phyloP scores from a whole-genome alignment of 1,139 yeast genomes.

The Kodamaea ohmeri region DNA sequence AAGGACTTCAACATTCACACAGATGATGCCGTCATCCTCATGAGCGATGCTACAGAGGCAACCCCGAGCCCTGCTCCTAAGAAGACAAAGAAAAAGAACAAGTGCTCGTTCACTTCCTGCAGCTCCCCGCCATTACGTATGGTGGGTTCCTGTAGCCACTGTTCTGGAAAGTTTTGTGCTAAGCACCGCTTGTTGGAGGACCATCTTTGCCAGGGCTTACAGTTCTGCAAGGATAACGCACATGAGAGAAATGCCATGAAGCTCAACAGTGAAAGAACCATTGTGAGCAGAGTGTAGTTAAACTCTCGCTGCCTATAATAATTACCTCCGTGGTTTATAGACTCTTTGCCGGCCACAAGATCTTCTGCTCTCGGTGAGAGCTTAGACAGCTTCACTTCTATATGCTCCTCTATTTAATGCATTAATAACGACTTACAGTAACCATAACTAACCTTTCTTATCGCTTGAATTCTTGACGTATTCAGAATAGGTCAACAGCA shows the following conservation, averaged over 20 bases:
- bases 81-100: slow-evolving; percentile 52
- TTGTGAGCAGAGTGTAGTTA: slow-evolving; percentile 32
- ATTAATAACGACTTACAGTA: neutral
- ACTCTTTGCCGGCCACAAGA: neutral
- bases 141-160: slow-evolving; percentile 85
- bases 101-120: slow-evolving; percentile 64
- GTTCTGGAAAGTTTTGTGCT: slow-evolving; percentile 85
- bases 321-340: neutral
- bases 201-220: slow-evolving; percentile 77
- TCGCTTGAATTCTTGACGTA: too few species aligned
- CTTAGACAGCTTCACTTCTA: slow-evolving; percentile 3
- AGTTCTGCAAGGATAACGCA: slow-evolving; percentile 75
- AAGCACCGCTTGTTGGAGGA: slow-evolving; percentile 85
- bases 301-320: too few species aligned
- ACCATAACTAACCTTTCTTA: neutral
- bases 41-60: slow-evolving; percentile 26
- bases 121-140: slow-evolving; percentile 69
- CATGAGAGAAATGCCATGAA: slow-evolving; percentile 44
- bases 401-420: slow-evolving; percentile 4
- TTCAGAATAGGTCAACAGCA: too few species aligned
- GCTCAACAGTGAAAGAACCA: slow-evolving; percentile 43
- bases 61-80: slow-evolving; percentile 24
- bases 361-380: neutral
- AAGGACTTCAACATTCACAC: slow-evolving; percentile 23
- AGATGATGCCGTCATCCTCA: slow-evolving; percentile 41